Evolutionary conservation across 2,329 filamentous ascomycete genomes (phyloP).

Genomic region (Peltaster fructicola): DNA sequence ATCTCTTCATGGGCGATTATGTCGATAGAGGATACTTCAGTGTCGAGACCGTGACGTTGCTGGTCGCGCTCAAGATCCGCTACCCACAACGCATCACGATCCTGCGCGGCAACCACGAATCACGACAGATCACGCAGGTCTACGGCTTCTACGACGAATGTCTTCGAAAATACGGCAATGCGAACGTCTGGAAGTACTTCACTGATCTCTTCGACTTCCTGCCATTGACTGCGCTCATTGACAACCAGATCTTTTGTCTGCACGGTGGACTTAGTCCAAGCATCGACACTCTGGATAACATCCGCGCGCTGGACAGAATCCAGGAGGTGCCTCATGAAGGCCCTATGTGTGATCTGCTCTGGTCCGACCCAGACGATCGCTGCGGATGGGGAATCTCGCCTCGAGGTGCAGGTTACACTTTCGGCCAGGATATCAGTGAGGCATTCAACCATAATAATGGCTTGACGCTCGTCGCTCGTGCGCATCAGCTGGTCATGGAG

Average conservation of each 20-base stretch:
- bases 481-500: conserved; percentile 98
- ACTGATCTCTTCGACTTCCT: conserved; percentile 98
- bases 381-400: conserved; percentile 52
- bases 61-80: conserved; percentile 93
- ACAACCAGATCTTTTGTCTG: conserved; percentile 98
- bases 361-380: conserved; percentile 95
- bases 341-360: conserved; percentile 93
- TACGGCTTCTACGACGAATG: conserved; percentile 99
- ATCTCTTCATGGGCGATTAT: conserved; percentile 99
- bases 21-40: conserved; percentile 98
- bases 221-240: conserved; percentile 87
- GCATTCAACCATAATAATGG: conserved; percentile 99
- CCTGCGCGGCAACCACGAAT: conserved; percentile 96
- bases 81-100: conserved; percentile 97
- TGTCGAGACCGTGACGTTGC: conserved; percentile 90
- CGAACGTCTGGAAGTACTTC: conserved; percentile 98
- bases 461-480: conserved; percentile 82
- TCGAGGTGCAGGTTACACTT: conserved; percentile 48
- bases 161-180: conserved; percentile 95
- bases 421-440: conserved; percentile 86
- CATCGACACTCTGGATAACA: conserved; percentile 90
- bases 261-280: conserved; percentile 94
- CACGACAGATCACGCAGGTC: conserved; percentile 94
- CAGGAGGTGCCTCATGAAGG: conserved; percentile 98
- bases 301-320: conserved; percentile 83